A percentile compares a stretch with the other conserved stretches of the same genome.
These are phyloP conservation scores for Teratosphaeria epicoccoides DNA, from an alignment of 2,329 filamentous ascomycete genomes.

Conservation along the genomic window DNA sequence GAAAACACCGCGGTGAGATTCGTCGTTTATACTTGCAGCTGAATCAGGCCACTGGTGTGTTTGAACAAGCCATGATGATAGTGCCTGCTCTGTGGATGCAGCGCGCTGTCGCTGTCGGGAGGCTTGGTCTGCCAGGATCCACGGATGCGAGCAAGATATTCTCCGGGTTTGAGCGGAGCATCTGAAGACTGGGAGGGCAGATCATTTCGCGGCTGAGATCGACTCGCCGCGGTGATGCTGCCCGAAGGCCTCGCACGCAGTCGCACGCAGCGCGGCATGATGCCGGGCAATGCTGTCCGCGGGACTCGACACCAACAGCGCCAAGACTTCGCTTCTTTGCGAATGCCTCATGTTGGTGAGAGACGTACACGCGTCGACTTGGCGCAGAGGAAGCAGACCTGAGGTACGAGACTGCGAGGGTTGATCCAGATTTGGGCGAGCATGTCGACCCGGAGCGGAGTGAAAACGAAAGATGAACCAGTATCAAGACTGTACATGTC, in stretches of 20 bases:
- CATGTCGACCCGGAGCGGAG: too few relatives aligned
- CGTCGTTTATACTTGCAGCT: not conserved
- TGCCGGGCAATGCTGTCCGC: not conserved
- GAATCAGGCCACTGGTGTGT: not conserved
- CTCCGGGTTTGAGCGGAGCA: not conserved
- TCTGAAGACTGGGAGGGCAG: not conserved
- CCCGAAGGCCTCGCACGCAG: not conserved
- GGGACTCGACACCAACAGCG: not conserved
- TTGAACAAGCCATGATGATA: not conserved
- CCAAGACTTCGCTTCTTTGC: not conserved
- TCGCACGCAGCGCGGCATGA: too few relatives aligned
- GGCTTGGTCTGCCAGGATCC: not conserved
- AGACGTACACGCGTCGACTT: not conserved
- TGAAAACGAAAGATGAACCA: too few relatives aligned
- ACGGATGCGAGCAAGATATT: not conserved
- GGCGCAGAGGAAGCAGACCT: not conserved
- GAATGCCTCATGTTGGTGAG: not conserved
- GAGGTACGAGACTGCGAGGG: not conserved
- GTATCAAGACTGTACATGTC: too few relatives aligned
- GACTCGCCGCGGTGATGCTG: not conserved
- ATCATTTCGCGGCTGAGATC: too few relatives aligned
- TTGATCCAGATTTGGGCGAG: too few relatives aligned
- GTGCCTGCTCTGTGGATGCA: not conserved
- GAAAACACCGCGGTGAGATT: not conserved
- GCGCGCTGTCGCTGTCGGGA: not conserved